phyloP scores from a whole-genome alignment of 371 early-diverging fungal genomes.

The Apophysomyces trapeziformis region DNA sequence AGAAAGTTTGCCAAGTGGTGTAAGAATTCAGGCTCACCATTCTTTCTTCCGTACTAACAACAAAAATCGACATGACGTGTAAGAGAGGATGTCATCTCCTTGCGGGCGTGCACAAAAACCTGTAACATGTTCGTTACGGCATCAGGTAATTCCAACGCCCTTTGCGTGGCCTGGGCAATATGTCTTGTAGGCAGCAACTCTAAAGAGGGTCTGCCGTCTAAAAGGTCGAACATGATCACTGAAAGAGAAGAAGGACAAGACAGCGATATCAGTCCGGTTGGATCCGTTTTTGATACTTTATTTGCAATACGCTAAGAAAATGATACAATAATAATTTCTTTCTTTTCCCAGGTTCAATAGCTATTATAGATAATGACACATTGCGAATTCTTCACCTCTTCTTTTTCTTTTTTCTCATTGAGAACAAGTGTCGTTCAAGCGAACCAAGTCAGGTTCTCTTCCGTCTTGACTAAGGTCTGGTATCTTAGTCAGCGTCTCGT shows the following conservation, averaged over 20 bases:
- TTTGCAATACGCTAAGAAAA: not conserved
- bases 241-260: slow-evolving; percentile 3
- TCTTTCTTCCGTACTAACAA: slow-evolving; percentile 36
- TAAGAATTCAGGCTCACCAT: slow-evolving; percentile 26
- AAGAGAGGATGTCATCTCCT: not conserved
- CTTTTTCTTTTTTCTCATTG: not conserved
- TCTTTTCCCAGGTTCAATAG: not conserved
- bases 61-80: not conserved
- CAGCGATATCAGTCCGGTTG: not conserved
- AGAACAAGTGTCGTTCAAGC: not conserved
- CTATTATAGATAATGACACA: not conserved
- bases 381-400: not conserved
- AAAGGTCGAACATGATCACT: slow-evolving; percentile 32
- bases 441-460: not conserved
- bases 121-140: slow-evolving; percentile 32
- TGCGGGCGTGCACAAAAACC: not conserved
- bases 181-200: slow-evolving; percentile 31
- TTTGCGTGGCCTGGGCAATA: slow-evolving; percentile 26
- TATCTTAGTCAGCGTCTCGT: not conserved
- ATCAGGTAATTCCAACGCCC: slow-evolving; percentile 23
- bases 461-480: not conserved
- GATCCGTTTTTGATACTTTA: not conserved
- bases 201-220: slow-evolving; percentile 37
- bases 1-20: slow-evolving; percentile 35
- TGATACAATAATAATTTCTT: not conserved